Percentiles rank a stretch among this genome's conserved stretches.
Conservation (phyloP, 2,329 filamentous ascomycete genomes). For the Aaosphaeria pasadenensis region DNA sequence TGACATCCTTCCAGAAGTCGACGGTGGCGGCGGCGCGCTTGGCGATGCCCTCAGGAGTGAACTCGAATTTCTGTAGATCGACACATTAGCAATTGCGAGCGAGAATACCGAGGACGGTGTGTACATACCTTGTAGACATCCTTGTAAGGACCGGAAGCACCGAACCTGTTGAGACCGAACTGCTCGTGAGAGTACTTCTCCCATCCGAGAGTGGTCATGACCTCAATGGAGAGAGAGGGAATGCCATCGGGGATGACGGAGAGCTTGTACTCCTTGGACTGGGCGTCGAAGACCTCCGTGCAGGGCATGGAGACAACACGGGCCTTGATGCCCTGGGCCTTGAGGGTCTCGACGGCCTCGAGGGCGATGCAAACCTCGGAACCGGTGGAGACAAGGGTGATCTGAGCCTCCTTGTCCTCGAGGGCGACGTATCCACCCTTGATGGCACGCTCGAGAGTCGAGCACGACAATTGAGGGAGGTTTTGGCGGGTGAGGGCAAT, state of each 20-base stretch:
- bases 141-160: conserved; percentile 95
- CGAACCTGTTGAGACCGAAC: conserved; percentile 98
- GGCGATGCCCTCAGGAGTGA: conserved; percentile 93
- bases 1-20: conserved; percentile 96
- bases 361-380: conserved; percentile 94
- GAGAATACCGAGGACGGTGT: no score
- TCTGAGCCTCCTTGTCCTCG: conserved; percentile 76
- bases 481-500: conserved; percentile 96
- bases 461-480: conserved; percentile 94
- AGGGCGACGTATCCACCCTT: conserved; percentile 94
- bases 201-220: conserved; percentile 97
- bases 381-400: conserved; percentile 92
- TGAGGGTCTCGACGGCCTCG: conserved; percentile 86
- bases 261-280: conserved; percentile 92
- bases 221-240: conserved; percentile 89
- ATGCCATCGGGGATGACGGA: conserved; percentile 91
- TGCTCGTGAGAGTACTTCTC: conserved; percentile 99
- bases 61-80: conserved; percentile 85
- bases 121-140: conserved; percentile 79
- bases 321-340: conserved; percentile 81
- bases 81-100: background rate
- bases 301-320: conserved; percentile 95
- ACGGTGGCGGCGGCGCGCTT: conserved; percentile 92
- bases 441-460: conserved; percentile 80
- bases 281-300: conserved; percentile 93